Evolutionary conservation across 192 early-diverging fungal species (phyloP), one percentile per base, ranked within the genome.

Genomic region (Jimgerdemannia lactiflua): DNA sequence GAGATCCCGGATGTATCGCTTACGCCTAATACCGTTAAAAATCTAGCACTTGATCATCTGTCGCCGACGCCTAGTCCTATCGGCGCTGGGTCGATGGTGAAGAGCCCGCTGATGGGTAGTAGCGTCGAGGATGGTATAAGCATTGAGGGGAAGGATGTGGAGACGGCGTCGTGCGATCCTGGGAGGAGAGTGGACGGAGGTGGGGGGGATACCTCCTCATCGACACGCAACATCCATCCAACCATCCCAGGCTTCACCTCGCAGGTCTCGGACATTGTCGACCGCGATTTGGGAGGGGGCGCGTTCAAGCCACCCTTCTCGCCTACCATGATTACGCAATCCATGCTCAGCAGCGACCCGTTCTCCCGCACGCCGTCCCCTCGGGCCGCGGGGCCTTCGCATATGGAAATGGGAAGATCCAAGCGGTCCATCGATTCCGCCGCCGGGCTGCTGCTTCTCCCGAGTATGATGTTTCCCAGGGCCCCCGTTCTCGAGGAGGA

Each of bases 391-490:
- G 49, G 8, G 49, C 0, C 14, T 10, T 10, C 14, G 49, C 8
- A 6, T 2, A 59, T 59, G 43, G 75, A 80, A n/a, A 44, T 72
- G 49, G 78, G 76, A 64, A 29, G 80, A 66, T 82, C 80, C 2
- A 74, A 82, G 19, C 71, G 80, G 9, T 82, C 80, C 4, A 82
- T 82, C 69, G 80, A 82, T 70, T 76, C 77, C 39, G 80, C 80
- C 17, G 73, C 69, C 43, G 75, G 77, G 64, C 66, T 82, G n/a
- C 19, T 82, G 39, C 74, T 77, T 0, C 78, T 82, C 65, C 71
- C 70, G 68, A 71, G 70, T 11, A 68, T 69, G 67, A 41, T 74
- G 4, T 67, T 54, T 63, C 54, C 76, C 64, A 71, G 40, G 54
- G 20, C 49, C 8, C 49, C 49, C 8, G 49, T 14, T 6, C 8